phyloP scores from a whole-genome alignment of 371 early-diverging fungal species.

The Nosema muscidifuracis region DNA sequence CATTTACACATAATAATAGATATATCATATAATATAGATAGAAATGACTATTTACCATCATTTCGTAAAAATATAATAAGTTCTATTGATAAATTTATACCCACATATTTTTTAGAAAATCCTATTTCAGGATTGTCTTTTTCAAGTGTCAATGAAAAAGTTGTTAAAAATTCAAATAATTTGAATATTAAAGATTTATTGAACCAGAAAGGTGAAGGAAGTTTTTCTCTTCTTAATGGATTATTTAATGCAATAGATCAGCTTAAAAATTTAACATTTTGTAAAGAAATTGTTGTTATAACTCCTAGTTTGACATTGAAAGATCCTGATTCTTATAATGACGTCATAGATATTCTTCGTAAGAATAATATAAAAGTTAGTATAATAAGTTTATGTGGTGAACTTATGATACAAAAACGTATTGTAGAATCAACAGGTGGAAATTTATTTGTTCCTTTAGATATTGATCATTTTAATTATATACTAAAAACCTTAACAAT shows the following conservation, averaged over 20 bases:
- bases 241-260: slow-evolving; percentile 30
- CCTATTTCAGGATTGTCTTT: slow-evolving; percentile 48
- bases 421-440: slow-evolving; percentile 52
- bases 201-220: slow-evolving; percentile 36
- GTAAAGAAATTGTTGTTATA: slow-evolving; percentile 47
- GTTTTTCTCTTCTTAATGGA: slow-evolving; percentile 46
- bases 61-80: slow-evolving; percentile 27
- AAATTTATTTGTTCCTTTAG: slow-evolving; percentile 47
- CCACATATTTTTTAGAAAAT: slow-evolving; percentile 36
- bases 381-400: slow-evolving; percentile 56
- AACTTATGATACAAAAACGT: slow-evolving; percentile 52
- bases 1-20: slow-evolving; percentile 50
- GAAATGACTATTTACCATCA: slow-evolving; percentile 45
- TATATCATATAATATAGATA: slow-evolving; percentile 46
- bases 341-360: slow-evolving; percentile 24
- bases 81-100: slow-evolving; percentile 25
- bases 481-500: slow-evolving; percentile 38
- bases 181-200: slow-evolving; percentile 25
- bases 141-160: slow-evolving; percentile 16
- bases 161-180: slow-evolving; percentile 15
- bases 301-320: slow-evolving; percentile 30
- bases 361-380: slow-evolving; percentile 51
- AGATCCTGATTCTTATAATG: slow-evolving; percentile 16
- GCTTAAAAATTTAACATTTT: slow-evolving; percentile 23
- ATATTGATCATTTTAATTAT: slow-evolving; percentile 38